Conservation (phyloP, 2,329 filamentous ascomycete genomes). For the Fusarium humuli region DNA sequence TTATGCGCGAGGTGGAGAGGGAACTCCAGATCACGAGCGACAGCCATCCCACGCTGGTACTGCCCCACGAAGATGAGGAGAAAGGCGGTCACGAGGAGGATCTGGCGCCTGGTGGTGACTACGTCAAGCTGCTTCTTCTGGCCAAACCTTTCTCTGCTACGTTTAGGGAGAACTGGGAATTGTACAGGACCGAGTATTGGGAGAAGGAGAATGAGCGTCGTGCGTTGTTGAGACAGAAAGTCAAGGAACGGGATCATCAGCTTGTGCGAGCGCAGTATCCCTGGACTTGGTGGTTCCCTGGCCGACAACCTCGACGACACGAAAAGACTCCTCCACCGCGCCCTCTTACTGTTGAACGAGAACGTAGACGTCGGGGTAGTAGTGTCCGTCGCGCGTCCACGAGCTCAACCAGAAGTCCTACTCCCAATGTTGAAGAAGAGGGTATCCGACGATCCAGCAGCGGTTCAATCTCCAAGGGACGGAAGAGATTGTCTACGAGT, state of each 20-base stretch:
- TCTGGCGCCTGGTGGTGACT: constrained; percentile 87
- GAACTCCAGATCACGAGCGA: constrained; percentile 63
- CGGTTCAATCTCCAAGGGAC: constrained; percentile 61
- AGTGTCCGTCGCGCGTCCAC: constrained; percentile 65
- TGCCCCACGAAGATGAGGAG: constrained; percentile 68
- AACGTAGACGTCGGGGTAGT: constrained; percentile 63
- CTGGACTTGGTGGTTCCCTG: constrained; percentile 89
- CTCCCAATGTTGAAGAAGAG: constrained; percentile 62
- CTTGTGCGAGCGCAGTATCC: constrained; percentile 75
- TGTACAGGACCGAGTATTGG: constrained; percentile 96
- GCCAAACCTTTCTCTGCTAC: constrained; percentile 95
- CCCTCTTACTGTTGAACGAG: constrained; percentile 57
- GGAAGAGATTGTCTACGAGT: constrained; percentile 62
- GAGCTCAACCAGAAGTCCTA: constrained; percentile 63
- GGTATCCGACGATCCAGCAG: constrained; percentile 60
- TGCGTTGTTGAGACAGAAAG: constrained; percentile 74
- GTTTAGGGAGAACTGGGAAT: constrained; percentile 97
- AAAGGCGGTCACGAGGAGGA: constrained; percentile 85
- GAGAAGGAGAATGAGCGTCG: constrained; percentile 94
- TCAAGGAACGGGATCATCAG: constrained; percentile 75
- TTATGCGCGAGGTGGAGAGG: constrained; percentile 70
- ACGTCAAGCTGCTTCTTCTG: constrained; percentile 88
- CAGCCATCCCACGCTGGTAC: constrained; percentile 56
- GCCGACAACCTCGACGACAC: constrained; percentile 58
- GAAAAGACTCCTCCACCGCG: constrained; percentile 57